phyloP scores from a whole-genome alignment of 2,329 filamentous ascomycete genomes.

The Dothideomycetes sp. region DNA sequence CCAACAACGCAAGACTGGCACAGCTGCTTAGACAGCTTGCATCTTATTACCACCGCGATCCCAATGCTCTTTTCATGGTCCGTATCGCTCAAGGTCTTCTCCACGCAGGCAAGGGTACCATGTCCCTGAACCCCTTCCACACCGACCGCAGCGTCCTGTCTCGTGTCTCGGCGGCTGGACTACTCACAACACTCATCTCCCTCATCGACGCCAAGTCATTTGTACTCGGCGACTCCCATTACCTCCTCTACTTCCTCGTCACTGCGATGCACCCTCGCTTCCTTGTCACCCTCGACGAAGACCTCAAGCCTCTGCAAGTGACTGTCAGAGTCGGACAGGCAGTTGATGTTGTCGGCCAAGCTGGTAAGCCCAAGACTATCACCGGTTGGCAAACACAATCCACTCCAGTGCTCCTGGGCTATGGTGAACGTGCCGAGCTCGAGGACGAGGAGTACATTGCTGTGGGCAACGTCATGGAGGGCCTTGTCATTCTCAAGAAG shows the following conservation, averaged over 20 bases:
- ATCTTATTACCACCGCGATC: slow-evolving; percentile 95
- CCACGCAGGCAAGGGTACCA: slow-evolving; percentile 98
- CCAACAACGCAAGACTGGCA: slow-evolving; percentile 93
- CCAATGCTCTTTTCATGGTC: slow-evolving; percentile 97
- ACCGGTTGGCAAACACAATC: slow-evolving; percentile 99
- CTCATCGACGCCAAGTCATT: slow-evolving; percentile 94
- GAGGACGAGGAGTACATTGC: slow-evolving; percentile 97
- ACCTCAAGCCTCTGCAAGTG: slow-evolving; percentile 84
- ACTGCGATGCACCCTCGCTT: slow-evolving; percentile 96
- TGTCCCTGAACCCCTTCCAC: slow-evolving; percentile 97
- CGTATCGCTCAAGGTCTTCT: slow-evolving; percentile 93
- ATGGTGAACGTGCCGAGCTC: slow-evolving; percentile 89
- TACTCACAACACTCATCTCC: slow-evolving; percentile 81
- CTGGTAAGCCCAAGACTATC: slow-evolving; percentile 95
- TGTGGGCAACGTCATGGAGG: slow-evolving; percentile 82
- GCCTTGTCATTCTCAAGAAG: slow-evolving; percentile 93
- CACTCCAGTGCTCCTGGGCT: slow-evolving; percentile 89
- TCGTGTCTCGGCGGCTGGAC: slow-evolving; percentile 75
- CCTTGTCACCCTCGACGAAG: slow-evolving; percentile 89
- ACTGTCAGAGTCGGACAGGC: slow-evolving; percentile 97
- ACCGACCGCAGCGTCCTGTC: slow-evolving; percentile 94
- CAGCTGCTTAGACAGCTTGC: slow-evolving; percentile 90
- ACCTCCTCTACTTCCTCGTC: slow-evolving; percentile 93
- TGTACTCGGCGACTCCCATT: slow-evolving; percentile 63
- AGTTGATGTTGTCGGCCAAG: slow-evolving; percentile 94